Evolutionary conservation across 2,329 filamentous ascomycete species (phyloP).

Genomic region (Albophoma yamanashiensis): DNA sequence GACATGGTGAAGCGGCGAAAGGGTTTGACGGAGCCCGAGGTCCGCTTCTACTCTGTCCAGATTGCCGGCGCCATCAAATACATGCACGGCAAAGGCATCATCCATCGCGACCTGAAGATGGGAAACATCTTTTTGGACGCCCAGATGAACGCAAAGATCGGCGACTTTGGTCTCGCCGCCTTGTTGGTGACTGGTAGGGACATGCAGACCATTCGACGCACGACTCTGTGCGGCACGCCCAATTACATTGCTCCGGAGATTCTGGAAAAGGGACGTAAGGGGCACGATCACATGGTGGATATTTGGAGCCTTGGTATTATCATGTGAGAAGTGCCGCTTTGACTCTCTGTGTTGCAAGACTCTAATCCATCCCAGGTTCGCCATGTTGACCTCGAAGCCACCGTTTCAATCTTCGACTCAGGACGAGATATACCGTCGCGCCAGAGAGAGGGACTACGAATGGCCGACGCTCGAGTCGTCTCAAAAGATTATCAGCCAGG

Average conservation of each 20-base stretch:
- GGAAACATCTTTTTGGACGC: constrained; percentile 93
- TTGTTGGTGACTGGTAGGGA: constrained; percentile 86
- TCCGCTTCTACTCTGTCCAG: constrained; percentile 87
- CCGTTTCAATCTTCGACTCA: constrained; percentile 90
- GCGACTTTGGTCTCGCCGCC: constrained; percentile 91
- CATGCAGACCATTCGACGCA: constrained; percentile 72
- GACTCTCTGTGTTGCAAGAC: not conserved
- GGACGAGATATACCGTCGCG: constrained; percentile 72
- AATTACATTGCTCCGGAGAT: constrained; percentile 99
- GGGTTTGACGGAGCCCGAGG: constrained; percentile 85
- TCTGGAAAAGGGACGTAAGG: constrained; percentile 83
- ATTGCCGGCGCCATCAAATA: constrained; percentile 97
- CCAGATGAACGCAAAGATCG: constrained; percentile 95
- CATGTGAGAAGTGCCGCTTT: constrained; percentile 41
- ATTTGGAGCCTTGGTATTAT: constrained; percentile 98
- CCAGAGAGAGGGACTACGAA: constrained; percentile 62
- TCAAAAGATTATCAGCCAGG: constrained; percentile 60
- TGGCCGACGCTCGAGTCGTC: constrained; percentile 61
- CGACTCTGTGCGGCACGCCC: constrained; percentile 90
- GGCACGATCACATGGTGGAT: constrained; percentile 95
- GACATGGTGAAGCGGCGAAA: constrained; percentile 94
- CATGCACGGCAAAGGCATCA: constrained; percentile 89
- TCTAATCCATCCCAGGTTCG: constrained; percentile 49
- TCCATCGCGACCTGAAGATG: constrained; percentile 95
- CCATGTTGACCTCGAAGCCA: constrained; percentile 91